Conservation (phyloP, 345 rosid species). For the Linum trigynum region DNA sequence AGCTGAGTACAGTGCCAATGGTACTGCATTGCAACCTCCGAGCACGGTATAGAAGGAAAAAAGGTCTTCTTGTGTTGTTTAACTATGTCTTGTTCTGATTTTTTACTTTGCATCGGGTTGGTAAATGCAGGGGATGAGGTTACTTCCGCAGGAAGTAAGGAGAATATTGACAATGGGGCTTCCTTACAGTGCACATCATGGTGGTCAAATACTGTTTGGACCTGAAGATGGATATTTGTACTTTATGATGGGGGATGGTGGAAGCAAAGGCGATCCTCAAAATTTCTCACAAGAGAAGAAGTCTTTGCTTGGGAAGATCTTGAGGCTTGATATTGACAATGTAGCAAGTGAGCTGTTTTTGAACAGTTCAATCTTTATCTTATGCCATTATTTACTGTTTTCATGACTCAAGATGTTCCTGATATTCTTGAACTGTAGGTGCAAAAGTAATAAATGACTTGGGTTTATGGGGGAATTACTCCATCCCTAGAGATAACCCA, state of each 20-base stretch:
- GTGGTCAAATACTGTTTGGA: constrained; percentile 51
- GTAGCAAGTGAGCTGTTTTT: constrained; percentile 21
- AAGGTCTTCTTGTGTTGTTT: not conserved
- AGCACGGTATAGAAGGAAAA: not conserved
- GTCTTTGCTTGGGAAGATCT: constrained; percentile 47
- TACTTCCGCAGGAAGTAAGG: constrained; percentile 29
- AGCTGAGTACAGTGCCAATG: constrained; percentile 1
- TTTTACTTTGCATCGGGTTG: not conserved
- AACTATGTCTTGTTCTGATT: not conserved
- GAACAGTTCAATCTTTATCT: too few species aligned
- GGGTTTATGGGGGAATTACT: too few species aligned
- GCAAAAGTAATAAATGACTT: not conserved
- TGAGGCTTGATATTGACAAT: constrained; percentile 43
- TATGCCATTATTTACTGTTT: too few species aligned
- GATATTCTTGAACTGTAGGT: too few species aligned
- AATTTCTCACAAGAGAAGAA: constrained; percentile 46
- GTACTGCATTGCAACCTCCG: not conserved
- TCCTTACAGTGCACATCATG: constrained; percentile 32
- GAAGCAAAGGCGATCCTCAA: constrained; percentile 28
- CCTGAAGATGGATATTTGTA: constrained; percentile 45
- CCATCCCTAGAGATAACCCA: too few species aligned
- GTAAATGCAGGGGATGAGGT: constrained; percentile 8
- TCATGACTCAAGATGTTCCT: too few species aligned
- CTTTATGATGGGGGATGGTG: constrained; percentile 46
- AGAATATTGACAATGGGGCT: constrained; percentile 50